These are phyloP conservation scores for Peterozyma xylosa DNA, from an alignment of 805 yeast genomes.

Conservation along the genomic window DNA sequence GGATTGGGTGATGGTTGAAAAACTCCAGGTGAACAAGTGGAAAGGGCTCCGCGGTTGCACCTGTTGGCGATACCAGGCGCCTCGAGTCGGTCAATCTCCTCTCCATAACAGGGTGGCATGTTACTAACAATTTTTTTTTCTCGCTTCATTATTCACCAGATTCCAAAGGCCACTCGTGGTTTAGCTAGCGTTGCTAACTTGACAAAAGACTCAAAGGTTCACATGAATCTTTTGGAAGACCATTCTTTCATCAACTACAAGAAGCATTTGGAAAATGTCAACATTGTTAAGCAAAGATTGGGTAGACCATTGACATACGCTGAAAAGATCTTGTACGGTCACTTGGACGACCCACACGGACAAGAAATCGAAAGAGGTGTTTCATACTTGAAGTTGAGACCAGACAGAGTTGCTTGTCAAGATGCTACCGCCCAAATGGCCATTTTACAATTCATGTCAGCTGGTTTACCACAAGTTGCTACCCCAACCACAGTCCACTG, in stretches of 20 bases:
- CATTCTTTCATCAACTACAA: constrained; percentile 88
- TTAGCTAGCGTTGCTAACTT: constrained; percentile 43
- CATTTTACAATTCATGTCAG: constrained; percentile 95
- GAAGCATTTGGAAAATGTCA: constrained; percentile 80
- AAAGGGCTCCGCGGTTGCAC: background rate
- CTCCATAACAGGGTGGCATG: no score
- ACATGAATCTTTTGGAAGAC: constrained; percentile 55
- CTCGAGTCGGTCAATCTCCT: no score
- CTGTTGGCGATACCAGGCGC: no score
- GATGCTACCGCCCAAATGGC: constrained; percentile 99
- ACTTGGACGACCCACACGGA: constrained; percentile 83
- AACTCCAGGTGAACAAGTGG: no score
- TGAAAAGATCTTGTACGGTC: constrained; percentile 91
- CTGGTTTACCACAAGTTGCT: constrained; percentile 78
- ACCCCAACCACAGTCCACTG: constrained; percentile 97
- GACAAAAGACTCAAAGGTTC: constrained; percentile 48
- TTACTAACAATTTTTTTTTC: no score
- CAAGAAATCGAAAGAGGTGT: constrained; percentile 70
- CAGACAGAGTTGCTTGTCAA: constrained; percentile 99
- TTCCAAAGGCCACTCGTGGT: constrained; percentile 29
- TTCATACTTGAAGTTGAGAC: constrained; percentile 85
- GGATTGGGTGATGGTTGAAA: no score
- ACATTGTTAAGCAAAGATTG: constrained; percentile 67
- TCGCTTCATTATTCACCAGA: background rate
- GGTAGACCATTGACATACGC: constrained; percentile 85